These are phyloP conservation scores for Pelargonium citronellum DNA, from an alignment of 441 rosid genomes.

Conservation along the genomic window DNA sequence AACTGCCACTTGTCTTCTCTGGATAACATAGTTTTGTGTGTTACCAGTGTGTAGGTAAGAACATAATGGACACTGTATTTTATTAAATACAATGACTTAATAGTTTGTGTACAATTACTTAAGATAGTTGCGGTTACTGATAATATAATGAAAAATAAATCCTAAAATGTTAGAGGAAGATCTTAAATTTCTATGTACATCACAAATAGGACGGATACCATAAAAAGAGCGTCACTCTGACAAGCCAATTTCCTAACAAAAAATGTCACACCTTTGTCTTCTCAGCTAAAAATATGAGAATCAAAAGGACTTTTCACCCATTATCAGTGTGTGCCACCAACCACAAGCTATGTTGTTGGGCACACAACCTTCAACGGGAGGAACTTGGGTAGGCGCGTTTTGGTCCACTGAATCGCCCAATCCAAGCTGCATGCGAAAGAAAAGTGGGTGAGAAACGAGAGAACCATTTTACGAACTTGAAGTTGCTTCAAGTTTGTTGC, in stretches of 20 bases:
- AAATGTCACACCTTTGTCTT: background rate
- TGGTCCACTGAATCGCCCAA: slow-evolving; percentile 81
- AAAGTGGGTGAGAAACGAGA: background rate
- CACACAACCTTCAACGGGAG: slow-evolving; percentile 43
- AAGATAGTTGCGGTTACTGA: background rate
- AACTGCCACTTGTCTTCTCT: no score
- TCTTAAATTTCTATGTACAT: background rate
- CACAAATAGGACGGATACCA: background rate
- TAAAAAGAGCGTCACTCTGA: background rate
- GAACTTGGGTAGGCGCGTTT: slow-evolving; percentile 63
- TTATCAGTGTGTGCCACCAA: slow-evolving; percentile 96
- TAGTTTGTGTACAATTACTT: background rate
- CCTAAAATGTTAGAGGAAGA: background rate
- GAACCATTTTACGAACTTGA: background rate
- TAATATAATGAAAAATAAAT: background rate
- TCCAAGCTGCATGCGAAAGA: slow-evolving; percentile 58
- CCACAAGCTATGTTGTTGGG: slow-evolving; percentile 77
- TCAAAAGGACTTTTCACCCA: slow-evolving; percentile 56
- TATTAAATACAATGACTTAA: background rate
- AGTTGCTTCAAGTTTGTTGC: background rate
- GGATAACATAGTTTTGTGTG: no score
- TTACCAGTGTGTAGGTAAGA: background rate
- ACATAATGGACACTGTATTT: background rate
- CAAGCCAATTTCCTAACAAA: background rate
- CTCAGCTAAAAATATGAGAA: background rate